Evolutionary conservation across 306 rosid species (phyloP).

Genomic region (Sophora flavescens): DNA sequence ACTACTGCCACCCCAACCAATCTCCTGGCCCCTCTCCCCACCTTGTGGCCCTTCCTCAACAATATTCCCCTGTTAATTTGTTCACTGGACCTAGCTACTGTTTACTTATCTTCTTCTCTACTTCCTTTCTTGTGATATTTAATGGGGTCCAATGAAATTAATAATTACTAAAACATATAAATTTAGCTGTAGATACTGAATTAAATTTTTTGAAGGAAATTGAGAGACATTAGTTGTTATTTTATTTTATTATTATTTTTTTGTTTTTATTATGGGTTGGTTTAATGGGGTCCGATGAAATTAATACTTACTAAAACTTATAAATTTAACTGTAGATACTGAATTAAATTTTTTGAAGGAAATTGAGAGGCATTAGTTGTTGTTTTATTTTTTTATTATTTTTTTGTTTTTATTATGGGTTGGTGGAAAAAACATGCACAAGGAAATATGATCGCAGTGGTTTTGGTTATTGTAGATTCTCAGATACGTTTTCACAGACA

Average conservation of each 20-base stretch:
- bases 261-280: too few species aligned
- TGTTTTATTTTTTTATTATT: not conserved
- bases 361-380: conserved; percentile 24
- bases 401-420: conserved; percentile 32
- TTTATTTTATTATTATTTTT: too few species aligned
- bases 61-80: not conserved
- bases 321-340: not conserved
- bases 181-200: too few species aligned
- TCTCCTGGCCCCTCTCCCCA: not conserved
- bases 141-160: too few species aligned
- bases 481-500: conserved; percentile 46
- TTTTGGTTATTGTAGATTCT: conserved; percentile 53
- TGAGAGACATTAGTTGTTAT: too few species aligned
- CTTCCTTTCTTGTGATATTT: conserved; percentile 16
- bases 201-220: too few species aligned
- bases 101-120: not conserved
- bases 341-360: not conserved
- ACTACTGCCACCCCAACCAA: conserved; percentile 48
- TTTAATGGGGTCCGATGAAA: conserved; percentile 2
- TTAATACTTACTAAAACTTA: not conserved
- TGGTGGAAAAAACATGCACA: conserved; percentile 48
- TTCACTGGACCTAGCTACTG: too few species aligned
- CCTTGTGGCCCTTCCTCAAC: conserved; percentile 31
- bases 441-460: conserved; percentile 51
- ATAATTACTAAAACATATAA: too few species aligned